Evolutionary conservation across 2,329 filamentous ascomycete species (phyloP).

Genomic region (Diplodia scrobiculata): DNA sequence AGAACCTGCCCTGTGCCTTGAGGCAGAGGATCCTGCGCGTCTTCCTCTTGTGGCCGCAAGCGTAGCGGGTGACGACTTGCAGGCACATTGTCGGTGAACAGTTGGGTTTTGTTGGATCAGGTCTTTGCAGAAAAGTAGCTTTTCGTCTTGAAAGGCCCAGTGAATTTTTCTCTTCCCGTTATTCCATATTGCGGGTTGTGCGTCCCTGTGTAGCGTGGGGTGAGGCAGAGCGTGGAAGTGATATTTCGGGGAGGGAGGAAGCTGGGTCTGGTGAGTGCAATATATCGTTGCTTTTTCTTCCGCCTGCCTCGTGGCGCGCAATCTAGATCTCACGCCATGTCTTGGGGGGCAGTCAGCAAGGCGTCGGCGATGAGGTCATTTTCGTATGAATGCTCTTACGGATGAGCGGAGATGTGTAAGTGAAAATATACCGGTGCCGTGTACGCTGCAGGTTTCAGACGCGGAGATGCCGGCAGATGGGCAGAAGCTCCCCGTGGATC

Average conservation of each 20-base stretch:
- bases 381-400: background rate
- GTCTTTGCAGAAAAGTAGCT: background rate
- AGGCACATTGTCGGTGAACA: background rate
- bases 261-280: background rate
- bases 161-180: too few species aligned
- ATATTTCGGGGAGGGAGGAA: background rate
- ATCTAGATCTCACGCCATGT: conserved; percentile 11
- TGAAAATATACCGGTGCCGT: background rate
- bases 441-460: background rate
- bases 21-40: conserved; percentile 4
- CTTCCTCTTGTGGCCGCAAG: conserved; percentile 20
- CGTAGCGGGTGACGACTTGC: background rate
- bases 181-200: background rate
- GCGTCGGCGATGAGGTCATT: background rate
- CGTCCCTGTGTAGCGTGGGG: background rate
- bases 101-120: background rate
- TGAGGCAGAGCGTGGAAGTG: background rate
- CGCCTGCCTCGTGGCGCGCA: background rate
- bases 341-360: background rate
- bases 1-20: background rate
- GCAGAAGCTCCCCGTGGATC: background rate
- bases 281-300: background rate
- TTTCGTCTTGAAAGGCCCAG: background rate
- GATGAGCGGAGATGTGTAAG: background rate
- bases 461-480: background rate